These are phyloP conservation scores for Babesia divergens DNA, from an alignment of 169 alveolate species.

Conservation along the genomic window DNA sequence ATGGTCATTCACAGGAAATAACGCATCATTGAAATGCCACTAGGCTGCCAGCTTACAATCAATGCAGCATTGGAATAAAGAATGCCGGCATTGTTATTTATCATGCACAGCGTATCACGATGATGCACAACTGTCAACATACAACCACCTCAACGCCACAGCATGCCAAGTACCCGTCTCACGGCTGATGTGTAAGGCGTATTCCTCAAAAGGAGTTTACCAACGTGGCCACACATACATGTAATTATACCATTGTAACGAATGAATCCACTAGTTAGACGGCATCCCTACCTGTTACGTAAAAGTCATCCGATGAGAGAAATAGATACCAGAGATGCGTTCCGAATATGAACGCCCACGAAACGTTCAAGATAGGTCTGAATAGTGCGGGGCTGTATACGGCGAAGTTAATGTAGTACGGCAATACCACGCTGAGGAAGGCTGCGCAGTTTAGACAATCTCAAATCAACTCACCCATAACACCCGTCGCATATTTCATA, in stretches of 20 bases:
- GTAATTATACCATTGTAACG: neutral
- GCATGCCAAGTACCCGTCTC: too few relatives aligned
- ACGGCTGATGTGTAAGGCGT: too few relatives aligned
- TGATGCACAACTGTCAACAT: too few relatives aligned
- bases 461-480: slow-evolving; percentile 5
- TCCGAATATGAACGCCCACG: slow-evolving; percentile 78
- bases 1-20: too few relatives aligned
- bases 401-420: slow-evolving; percentile 52
- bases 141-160: too few relatives aligned
- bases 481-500: slow-evolving; percentile 11
- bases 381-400: slow-evolving; percentile 49
- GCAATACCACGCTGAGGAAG: slow-evolving; percentile 37
- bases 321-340: slow-evolving; percentile 68
- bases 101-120: too few relatives aligned
- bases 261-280: neutral
- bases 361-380: slow-evolving; percentile 67
- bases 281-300: slow-evolving; percentile 11
- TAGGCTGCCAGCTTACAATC: too few relatives aligned
- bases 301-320: slow-evolving; percentile 12
- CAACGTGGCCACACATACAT: neutral
- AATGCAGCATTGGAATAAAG: too few relatives aligned
- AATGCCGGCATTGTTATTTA: too few relatives aligned
- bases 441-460: neutral
- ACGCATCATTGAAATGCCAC: too few relatives aligned
- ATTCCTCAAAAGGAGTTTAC: too few relatives aligned